These are phyloP conservation scores for Citrus glauca DNA, from an alignment of 345 rosid genomes.

Conservation along the genomic window DNA sequence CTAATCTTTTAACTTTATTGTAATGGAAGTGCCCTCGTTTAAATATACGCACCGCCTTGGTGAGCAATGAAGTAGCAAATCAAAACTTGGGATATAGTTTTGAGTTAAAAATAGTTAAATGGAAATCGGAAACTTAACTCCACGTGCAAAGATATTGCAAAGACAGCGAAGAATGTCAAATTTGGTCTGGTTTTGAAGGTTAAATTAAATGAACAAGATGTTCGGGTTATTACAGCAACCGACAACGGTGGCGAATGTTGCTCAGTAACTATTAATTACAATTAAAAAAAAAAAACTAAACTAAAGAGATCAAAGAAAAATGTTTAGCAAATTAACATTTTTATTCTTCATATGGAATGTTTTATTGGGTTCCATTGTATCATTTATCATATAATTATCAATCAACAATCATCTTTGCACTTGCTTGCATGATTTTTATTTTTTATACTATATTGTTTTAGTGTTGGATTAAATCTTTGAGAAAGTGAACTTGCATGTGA, in stretches of 20 bases:
- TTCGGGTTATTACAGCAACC: constrained; percentile 24
- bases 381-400: too few species aligned
- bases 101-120: neutral
- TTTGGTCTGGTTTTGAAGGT: constrained; percentile 31
- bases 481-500: neutral
- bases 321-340: neutral
- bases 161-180: constrained; percentile 16
- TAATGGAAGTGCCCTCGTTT: neutral
- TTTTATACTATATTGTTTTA: neutral
- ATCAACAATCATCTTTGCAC: too few species aligned
- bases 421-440: neutral
- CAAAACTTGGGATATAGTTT: neutral
- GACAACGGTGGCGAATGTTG: constrained; percentile 35
- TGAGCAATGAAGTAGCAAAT: neutral
- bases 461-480: neutral
- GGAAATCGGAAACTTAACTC: neutral
- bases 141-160: constrained; percentile 6
- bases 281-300: neutral
- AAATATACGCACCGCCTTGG: neutral
- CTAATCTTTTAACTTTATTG: neutral
- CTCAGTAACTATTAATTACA: neutral
- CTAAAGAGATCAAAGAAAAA: neutral
- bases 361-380: neutral
- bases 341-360: neutral
- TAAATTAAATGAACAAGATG: constrained; percentile 27